Base-by-base conservation (phyloP, 768 basidiomycete genomes). In the Podaxis sp. region DNA sequence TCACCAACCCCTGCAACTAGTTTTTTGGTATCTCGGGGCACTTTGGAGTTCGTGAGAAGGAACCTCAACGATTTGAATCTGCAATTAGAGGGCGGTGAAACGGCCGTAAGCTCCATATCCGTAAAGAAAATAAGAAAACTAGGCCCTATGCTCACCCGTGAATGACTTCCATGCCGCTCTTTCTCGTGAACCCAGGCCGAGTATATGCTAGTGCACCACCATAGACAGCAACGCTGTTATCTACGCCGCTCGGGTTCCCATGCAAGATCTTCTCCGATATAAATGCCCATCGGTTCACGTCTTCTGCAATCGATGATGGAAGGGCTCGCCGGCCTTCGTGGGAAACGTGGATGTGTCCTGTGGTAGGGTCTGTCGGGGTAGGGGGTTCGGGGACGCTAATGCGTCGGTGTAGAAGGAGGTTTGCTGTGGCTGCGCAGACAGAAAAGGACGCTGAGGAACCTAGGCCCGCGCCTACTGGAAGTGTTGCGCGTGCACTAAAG, bases 401-500 rank as follows among this genome's bases (percentile, higher is more conserved):
- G 65, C 88, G 89, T 52, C 81, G 78, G 71, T 92, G 86, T 13
- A 90, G 80, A 53, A 96, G 81, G 40, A 98, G 84, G 49, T 96
- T 79, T 4, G 92, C 79, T 1, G 92, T 88, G 9, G 94, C 87
- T 50, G 90, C 78, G 71, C 96, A 97, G 19, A 88, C 86, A 2
- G 96, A 98, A 78, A 90, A 98, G 24, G 97, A 94, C 6, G 97
- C 97, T 22, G 95, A 97, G 12, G 96, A 98, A 24, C 97, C 97
- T 54, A 98, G 88, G 51, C 97, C 97, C 15, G 97, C 97, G 7
- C 93, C 91, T 61, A 98, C 88, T 29, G 97, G 97, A 4, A 98
- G 83, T 24, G 93, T 92, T 37, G 94, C 89, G 51, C 96, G 93
- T 41, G 89, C 85, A 24, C 87, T 82, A 72, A 96, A 90, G 66